Percentiles rank a stretch among this genome's conserved stretches.
These are phyloP conservation scores for Ramaria sp. DNA, from an alignment of 768 basidiomycete species.

Conservation along the genomic window DNA sequence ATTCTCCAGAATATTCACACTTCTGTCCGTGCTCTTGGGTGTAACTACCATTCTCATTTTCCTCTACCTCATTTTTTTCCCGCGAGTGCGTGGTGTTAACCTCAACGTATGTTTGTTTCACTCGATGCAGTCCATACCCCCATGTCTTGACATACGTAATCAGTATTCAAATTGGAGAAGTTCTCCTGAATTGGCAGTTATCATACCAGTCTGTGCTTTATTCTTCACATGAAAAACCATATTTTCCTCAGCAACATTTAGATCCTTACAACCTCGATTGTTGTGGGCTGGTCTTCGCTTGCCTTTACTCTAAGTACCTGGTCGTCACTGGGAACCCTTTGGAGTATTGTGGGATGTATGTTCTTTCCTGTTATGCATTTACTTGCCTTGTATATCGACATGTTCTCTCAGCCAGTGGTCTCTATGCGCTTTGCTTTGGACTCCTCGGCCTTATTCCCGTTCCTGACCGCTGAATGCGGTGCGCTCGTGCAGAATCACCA, in stretches of 20 bases:
- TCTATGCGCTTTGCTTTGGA: slow-evolving; percentile 66
- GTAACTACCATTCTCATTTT: slow-evolving; percentile 57
- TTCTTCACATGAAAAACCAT: neutral
- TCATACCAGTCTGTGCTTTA: slow-evolving; percentile 41
- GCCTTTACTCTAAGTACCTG: slow-evolving; percentile 55
- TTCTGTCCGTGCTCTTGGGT: slow-evolving; percentile 42
- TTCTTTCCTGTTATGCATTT: neutral
- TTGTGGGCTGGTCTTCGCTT: slow-evolving; percentile 56
- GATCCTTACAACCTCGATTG: slow-evolving; percentile 54
- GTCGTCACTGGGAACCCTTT: slow-evolving; percentile 52
- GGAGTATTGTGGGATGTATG: slow-evolving; percentile 54
- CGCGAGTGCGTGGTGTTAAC: slow-evolving; percentile 54
- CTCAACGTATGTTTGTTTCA: slow-evolving; percentile 45
- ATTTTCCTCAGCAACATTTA: slow-evolving; percentile 6
- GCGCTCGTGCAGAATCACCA: neutral
- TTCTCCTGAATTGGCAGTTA: slow-evolving; percentile 53
- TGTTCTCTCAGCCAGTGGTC: slow-evolving; percentile 20
- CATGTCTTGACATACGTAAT: neutral
- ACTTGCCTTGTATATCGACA: neutral
- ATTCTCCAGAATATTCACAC: slow-evolving; percentile 37
- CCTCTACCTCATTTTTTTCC: slow-evolving; percentile 57
- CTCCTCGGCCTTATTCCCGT: slow-evolving; percentile 61
- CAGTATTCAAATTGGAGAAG: slow-evolving; percentile 70
- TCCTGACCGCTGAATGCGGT: slow-evolving; percentile 21
- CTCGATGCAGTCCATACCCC: neutral